phyloP scores from a whole-genome alignment of 1,284 basidiomycete genomes.

The Ceratobasidium sp. region DNA sequence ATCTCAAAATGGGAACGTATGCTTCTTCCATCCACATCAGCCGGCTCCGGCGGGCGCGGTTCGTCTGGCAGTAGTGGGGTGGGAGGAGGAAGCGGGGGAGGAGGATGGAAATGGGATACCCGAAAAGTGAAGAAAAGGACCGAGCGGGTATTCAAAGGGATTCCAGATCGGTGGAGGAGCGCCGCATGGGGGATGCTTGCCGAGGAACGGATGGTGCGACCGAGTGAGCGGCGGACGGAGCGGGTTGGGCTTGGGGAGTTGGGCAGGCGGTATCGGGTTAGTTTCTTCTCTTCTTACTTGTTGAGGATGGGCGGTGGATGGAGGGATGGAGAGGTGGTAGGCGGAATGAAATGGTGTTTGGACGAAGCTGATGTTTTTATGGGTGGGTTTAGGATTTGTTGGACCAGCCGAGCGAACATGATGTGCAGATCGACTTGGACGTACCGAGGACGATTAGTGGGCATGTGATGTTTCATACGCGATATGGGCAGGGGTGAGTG shows the following conservation, averaged over 20 bases:
- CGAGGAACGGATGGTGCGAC: conserved; percentile 45
- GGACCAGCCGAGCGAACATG: conserved; percentile 85
- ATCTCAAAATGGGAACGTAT: conserved; percentile 91
- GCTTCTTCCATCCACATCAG: conserved; percentile 69
- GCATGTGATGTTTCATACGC: conserved; percentile 92
- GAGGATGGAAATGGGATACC: conserved; percentile 57
- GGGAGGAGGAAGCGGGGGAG: conserved; percentile 74
- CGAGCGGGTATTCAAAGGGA: conserved; percentile 89
- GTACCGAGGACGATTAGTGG: conserved; percentile 97
- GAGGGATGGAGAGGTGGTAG: background rate
- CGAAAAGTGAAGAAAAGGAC: conserved; percentile 56
- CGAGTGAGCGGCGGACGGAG: background rate
- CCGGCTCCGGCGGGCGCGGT: conserved; percentile 82
- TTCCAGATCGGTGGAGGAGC: conserved; percentile 94
- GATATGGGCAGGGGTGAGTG: conserved; percentile 91
- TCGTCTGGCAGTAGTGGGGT: too few species aligned
- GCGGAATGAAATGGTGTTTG: conserved; percentile 19
- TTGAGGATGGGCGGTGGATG: background rate
- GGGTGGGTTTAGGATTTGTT: conserved; percentile 63
- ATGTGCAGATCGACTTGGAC: conserved; percentile 98
- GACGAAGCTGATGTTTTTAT: conserved; percentile 3
- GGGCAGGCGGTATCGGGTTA: conserved; percentile 63
- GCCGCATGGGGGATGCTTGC: conserved; percentile 89
- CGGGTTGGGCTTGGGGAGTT: conserved; percentile 50
- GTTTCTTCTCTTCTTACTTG: conserved; percentile 37